Base-by-base conservation (phyloP, 2,329 filamentous ascomycete species). In the Emydomyces testavorans region DNA sequence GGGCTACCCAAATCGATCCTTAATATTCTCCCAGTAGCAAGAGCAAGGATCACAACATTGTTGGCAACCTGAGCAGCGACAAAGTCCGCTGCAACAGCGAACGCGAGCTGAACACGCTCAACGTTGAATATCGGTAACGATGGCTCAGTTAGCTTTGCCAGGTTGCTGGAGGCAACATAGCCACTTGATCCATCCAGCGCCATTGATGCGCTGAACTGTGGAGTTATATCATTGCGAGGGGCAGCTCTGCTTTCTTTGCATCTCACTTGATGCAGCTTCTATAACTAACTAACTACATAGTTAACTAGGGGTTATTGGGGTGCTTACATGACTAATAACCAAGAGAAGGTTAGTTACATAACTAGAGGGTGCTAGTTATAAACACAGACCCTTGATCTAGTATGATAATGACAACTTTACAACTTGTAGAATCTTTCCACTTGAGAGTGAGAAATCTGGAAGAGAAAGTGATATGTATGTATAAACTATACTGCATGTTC, bases 61-160 rank as follows among this genome's bases (percentile, higher is more conserved):
- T 98, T 96, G 54, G 90, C 89, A 48, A 96, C 90, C 67, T 95
- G 89, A 34, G 89, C 89, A 15, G 92, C 89, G 40, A 94, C 92
- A 62, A 98, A 96, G 66, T 95, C 86, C 55, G 90, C 88, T 1
- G 90, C 86, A 59, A 96, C 83, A 51, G 86, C 83, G 74, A 98
- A 98, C 65, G 92, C 85, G 53, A 96, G 80, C 71, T 93, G 83
- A 32, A 96, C 92, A 53, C 79, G 81, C 69, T 94, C 85, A 62
- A 96, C 81, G 63, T 92, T 85, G 73, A 98, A 98, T 68, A 98
- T 94, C 57, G 90, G 89, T 50, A 90, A 72, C 48, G 80, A 66
- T 21, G 68, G 74, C 57, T 81, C 77, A 53, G 77, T 71, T 46
- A 76, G 66, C 58, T 79, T 75, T 54, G 76, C 71, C 51, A 80